Base-by-base conservation (phyloP, 805 yeast species). In the Tetrapisispora pingtungensis region DNA sequence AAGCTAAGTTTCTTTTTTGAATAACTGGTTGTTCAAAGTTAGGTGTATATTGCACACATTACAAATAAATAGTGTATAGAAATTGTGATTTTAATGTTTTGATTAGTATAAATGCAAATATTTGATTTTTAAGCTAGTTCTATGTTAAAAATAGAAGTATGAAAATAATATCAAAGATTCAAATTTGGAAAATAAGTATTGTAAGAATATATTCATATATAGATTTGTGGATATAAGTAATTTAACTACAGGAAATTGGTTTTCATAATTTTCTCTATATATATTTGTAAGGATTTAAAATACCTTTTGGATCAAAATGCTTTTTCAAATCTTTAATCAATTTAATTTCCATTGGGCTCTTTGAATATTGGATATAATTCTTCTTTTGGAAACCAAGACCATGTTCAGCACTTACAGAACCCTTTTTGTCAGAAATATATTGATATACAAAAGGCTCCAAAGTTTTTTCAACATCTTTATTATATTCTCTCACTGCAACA, bases 331-430 rank as follows among this genome's bases (percentile, higher is more conserved):
- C 78, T 61, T 80, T 81, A 74, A 93, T 89, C 68, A 88, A 62
- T 34, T 69, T 60, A 47, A 93, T 76, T 62, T 87, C 89, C 42
- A 69, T 68, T 12, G 73, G 79, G 50, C 77, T 76, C 71, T 89
- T 93, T 42, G 95, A 75, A 69, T 90, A 93, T 10, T 81, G 81
- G 53, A 90, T 74, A 62, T 84, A 93, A 59, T 85, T 84, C 55
- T 83, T 87, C 81, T 93, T 93, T 59, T 90, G 97, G 76, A 93
- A 86, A 0, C 98, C 98, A 46, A 93, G 72, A 14, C 98, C 98
- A 63, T 93, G 98, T 65, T 93, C 98, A 24, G 98, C 98, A 47
- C 95, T 83, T 43, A 93, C 82, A 1, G 97, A 89, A 19, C 98
- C 98, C 30, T 80, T 69, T 56, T 65, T 75, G 58, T 63, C 56